phyloP scores from a whole-genome alignment of 1,284 basidiomycete genomes.

The Hortiboletus rubellus region DNA sequence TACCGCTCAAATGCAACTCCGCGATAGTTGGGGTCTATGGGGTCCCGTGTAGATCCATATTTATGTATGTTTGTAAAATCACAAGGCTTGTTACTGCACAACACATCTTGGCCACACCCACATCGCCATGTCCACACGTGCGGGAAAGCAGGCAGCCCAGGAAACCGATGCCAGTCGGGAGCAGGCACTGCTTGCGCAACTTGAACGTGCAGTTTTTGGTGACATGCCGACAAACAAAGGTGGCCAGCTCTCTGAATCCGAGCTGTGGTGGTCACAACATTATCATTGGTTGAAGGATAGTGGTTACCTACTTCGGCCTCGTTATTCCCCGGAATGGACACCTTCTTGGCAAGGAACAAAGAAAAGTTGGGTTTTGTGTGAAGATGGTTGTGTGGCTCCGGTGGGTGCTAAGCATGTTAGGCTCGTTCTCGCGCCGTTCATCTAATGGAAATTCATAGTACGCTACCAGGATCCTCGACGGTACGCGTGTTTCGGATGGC shows the following conservation, averaged over 20 bases:
- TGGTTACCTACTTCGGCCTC: slow-evolving; percentile 39
- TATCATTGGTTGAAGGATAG: slow-evolving; percentile 33
- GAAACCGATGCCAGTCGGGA: not conserved
- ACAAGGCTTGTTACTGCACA: not conserved
- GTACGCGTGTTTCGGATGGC: slow-evolving; percentile 32
- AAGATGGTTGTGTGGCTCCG: slow-evolving; percentile 23
- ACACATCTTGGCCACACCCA: not conserved
- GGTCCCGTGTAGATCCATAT: slow-evolving; percentile 14
- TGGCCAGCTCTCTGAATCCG: slow-evolving; percentile 5
- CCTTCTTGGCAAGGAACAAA: slow-evolving; percentile 36
- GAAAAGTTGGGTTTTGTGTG: slow-evolving; percentile 17
- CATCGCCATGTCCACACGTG: not conserved
- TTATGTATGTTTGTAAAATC: slow-evolving; percentile 10
- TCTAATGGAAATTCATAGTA: not conserved
- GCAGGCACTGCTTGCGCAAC: not conserved
- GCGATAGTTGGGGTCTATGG: slow-evolving; percentile 6
- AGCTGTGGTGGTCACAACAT: slow-evolving; percentile 33
- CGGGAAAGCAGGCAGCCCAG: not conserved
- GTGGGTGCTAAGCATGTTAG: no score
- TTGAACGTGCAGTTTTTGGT: not conserved
- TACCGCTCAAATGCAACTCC: not conserved
- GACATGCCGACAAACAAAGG: not conserved
- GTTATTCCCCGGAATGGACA: slow-evolving; percentile 39
- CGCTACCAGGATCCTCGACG: slow-evolving; percentile 33
- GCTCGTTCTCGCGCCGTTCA: no score